These are phyloP conservation scores for Lachnellula willkommii DNA, from an alignment of 2,329 filamentous ascomycete species.

Conservation along the genomic window DNA sequence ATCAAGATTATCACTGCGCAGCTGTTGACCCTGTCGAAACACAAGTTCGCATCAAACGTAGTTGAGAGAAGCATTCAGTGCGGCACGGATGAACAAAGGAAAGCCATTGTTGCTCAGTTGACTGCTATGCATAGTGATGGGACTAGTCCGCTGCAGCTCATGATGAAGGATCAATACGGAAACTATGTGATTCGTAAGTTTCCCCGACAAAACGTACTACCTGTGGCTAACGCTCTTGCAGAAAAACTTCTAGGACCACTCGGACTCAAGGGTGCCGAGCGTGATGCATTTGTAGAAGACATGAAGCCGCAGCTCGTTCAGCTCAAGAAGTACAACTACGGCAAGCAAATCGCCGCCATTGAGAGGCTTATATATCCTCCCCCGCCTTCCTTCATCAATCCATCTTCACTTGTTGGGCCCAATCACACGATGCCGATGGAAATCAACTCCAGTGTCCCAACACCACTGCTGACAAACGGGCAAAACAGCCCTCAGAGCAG, in stretches of 20 bases:
- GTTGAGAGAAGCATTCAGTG: conserved; percentile 85
- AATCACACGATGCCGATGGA: conserved; percentile 35
- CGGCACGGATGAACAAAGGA: conserved; percentile 64
- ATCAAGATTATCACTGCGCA: conserved; percentile 68
- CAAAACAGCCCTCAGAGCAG: conserved; percentile 65
- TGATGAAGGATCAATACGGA: conserved; percentile 88
- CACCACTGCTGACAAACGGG: conserved; percentile 62
- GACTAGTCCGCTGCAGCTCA: conserved; percentile 61
- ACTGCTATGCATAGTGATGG: conserved; percentile 57
- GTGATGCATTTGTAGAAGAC: conserved; percentile 54
- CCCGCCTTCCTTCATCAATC: conserved; percentile 14
- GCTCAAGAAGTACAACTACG: conserved; percentile 59
- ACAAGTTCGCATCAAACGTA: conserved; percentile 96
- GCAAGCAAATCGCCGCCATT: conserved; percentile 61
- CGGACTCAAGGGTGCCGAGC: conserved; percentile 52
- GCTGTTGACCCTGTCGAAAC: conserved; percentile 73
- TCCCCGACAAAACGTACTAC: not conserved
- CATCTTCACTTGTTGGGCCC: conserved; percentile 21
- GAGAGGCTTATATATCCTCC: conserved; percentile 47
- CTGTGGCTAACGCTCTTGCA: conserved; percentile 34
- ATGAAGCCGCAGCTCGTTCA: conserved; percentile 57
- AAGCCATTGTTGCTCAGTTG: conserved; percentile 60
- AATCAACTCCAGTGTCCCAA: conserved; percentile 51
- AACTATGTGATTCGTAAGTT: conserved; percentile 95
- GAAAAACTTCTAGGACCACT: conserved; percentile 69